A percentile compares a stretch with the other conserved stretches of the same genome.
phyloP scores from a whole-genome alignment of 75 land plant genomes.

The Selaginella moellendorffii region DNA sequence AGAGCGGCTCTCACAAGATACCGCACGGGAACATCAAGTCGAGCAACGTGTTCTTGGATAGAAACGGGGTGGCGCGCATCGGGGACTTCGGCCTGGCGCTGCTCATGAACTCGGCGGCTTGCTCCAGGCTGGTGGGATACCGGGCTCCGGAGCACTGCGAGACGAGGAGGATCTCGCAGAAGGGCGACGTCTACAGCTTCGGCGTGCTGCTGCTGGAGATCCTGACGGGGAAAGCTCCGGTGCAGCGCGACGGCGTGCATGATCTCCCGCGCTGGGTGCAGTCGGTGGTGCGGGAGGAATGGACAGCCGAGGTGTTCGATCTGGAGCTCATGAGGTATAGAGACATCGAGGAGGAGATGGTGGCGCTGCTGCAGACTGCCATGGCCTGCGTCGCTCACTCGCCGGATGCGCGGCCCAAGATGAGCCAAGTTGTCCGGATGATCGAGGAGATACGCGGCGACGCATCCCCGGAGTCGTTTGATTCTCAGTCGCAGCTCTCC shows the following conservation, averaged over 20 bases:
- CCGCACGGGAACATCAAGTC: constrained; percentile 85
- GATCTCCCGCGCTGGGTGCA: constrained; percentile 74
- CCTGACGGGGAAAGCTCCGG: constrained; percentile 59
- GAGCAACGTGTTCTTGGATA: constrained; percentile 63
- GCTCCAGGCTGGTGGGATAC: constrained; percentile 9
- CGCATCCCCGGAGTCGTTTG: neutral
- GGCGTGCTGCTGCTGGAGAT: constrained; percentile 44
- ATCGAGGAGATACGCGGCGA: constrained; percentile 34
- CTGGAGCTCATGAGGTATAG: constrained; percentile 51
- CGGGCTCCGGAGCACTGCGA: constrained; percentile 2
- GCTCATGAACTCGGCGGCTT: constrained; percentile 22
- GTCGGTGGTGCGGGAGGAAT: constrained; percentile 67
- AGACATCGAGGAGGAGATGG: constrained; percentile 61
- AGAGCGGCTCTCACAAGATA: constrained; percentile 33
- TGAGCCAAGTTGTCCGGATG: constrained; percentile 44
- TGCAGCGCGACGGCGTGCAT: constrained; percentile 9
- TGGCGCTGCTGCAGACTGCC: constrained; percentile 58
- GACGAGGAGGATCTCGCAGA: constrained; percentile 5
- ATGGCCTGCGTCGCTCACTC: constrained; percentile 54
- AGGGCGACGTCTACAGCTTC: constrained; percentile 4
- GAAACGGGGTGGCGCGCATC: constrained; percentile 52
- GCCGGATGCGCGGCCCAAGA: constrained; percentile 53
- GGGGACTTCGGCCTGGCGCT: constrained; percentile 62
- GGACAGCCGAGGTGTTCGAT: constrained; percentile 80
- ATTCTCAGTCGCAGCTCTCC: neutral